A percentile compares a stretch with the other conserved stretches of the same genome.
Conservation (phyloP, 495 filamentous ascomycete species). For the Annulohypoxylon maeteangense region DNA sequence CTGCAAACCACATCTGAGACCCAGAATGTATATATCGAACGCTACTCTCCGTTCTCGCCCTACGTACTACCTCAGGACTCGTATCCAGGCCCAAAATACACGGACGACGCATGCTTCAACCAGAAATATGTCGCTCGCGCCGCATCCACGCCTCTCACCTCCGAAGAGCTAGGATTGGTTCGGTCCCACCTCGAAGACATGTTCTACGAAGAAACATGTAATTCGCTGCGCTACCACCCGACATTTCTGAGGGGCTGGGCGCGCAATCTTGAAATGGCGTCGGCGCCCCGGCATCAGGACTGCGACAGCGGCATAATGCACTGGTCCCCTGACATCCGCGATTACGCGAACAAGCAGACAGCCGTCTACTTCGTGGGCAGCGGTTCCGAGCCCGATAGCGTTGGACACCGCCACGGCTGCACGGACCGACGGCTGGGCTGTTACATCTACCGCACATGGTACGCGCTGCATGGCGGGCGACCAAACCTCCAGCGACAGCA, state of each 20-base stretch:
- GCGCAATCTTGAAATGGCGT: constrained; percentile 26
- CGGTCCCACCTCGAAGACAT: constrained; percentile 37
- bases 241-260: constrained; percentile 32
- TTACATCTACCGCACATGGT: constrained; percentile 39
- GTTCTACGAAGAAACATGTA: constrained; percentile 28
- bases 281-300: constrained; percentile 25
- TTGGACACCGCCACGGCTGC: constrained; percentile 31
- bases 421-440: constrained; percentile 30
- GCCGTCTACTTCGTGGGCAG: constrained; percentile 38
- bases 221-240: constrained; percentile 12
- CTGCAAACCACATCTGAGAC: constrained; percentile 6
- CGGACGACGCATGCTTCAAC: constrained; percentile 16
- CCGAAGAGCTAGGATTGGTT: constrained; percentile 33
- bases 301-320: constrained; percentile 4
- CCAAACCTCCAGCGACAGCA: constrained; percentile 38
- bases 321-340: constrained; percentile 11
- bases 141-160: constrained; percentile 30
- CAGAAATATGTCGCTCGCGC: constrained; percentile 38
- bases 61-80: constrained; percentile 11
- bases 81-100: constrained; percentile 12
- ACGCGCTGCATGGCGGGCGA: constrained; percentile 30
- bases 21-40: neutral
- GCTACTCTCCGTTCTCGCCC: constrained; percentile 12
- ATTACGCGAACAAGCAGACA: constrained; percentile 39
- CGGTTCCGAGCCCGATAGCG: constrained; percentile 2